phyloP scores from a whole-genome alignment of 768 basidiomycete genomes.

The Boletus bicolor region DNA sequence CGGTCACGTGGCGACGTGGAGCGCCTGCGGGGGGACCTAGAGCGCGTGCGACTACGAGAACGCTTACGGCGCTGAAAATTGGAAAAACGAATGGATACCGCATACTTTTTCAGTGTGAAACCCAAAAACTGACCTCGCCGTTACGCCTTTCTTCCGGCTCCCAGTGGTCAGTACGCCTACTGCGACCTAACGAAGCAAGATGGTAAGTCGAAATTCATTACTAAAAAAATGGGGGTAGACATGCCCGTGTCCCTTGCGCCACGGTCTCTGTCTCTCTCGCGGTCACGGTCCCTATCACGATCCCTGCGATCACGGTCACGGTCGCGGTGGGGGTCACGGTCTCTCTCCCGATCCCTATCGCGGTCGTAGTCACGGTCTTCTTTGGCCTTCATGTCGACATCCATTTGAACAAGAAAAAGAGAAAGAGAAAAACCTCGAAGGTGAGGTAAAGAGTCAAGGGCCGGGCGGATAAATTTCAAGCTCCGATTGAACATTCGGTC shows the following conservation, averaged over 20 bases:
- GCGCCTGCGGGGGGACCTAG: conserved; percentile 64
- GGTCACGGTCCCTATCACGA: conserved; percentile 42
- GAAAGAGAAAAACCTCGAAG: conserved; percentile 2
- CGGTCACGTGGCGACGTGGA: conserved; percentile 58
- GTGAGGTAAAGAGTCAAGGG: conserved; percentile 13
- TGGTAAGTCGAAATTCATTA: background rate
- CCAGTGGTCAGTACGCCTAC: conserved; percentile 67
- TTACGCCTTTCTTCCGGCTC: conserved; percentile 77
- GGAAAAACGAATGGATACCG: background rate
- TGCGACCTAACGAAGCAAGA: conserved; percentile 38
- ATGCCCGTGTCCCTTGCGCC: conserved; percentile 57
- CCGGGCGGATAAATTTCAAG: conserved; percentile 2
- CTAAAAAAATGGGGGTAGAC: conserved; percentile 13
- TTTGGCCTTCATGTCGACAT: conserved; percentile 79
- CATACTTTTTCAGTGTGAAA: background rate
- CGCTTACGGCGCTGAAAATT: conserved; percentile 59
- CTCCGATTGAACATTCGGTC: conserved; percentile 17
- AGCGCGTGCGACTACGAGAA: conserved; percentile 62
- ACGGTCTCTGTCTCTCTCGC: conserved; percentile 44
- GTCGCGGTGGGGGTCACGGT: conserved; percentile 30
- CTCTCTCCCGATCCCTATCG: conserved; percentile 44
- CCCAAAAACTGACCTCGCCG: conserved; percentile 53
- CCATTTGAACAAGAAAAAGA: conserved; percentile 45
- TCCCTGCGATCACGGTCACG: conserved; percentile 42
- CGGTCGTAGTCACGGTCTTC: conserved; percentile 69